phyloP scores from a whole-genome alignment of 768 basidiomycete genomes.

The Chlorophyllum brunneum region DNA sequence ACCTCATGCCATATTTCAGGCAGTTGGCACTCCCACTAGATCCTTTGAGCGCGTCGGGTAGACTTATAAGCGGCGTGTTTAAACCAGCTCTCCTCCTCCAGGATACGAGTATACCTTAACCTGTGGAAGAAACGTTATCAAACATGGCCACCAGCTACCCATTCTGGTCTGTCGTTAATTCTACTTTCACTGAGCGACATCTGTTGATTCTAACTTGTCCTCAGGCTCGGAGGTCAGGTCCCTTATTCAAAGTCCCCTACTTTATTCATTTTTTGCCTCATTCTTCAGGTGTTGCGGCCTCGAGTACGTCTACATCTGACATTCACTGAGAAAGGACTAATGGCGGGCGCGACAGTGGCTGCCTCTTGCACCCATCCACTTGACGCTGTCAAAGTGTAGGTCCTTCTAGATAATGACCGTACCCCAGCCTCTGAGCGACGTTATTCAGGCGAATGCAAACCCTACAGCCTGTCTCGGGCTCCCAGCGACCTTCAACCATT shows the following conservation, averaged over 20 bases:
- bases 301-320: conserved; percentile 38
- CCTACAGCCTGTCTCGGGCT: conserved; percentile 37
- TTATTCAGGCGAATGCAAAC: conserved; percentile 77
- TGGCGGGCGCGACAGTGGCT: conserved; percentile 50
- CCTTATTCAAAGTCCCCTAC: not conserved
- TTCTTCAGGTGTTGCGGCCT: conserved; percentile 54
- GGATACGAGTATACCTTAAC: not conserved
- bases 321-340: not conserved
- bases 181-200: not conserved
- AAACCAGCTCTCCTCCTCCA: not conserved
- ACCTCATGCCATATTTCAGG: conserved; percentile 3
- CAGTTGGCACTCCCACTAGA: not conserved
- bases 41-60: not conserved
- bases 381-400: conserved; percentile 83
- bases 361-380: conserved; percentile 79
- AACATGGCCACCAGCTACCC: conserved; percentile 40
- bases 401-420: conserved; percentile 11
- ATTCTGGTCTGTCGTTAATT: conserved; percentile 39
- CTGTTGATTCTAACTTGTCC: not conserved
- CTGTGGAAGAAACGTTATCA: conserved; percentile 14
- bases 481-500: conserved; percentile 60
- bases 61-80: conserved; percentile 5
- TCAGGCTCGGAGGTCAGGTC: conserved; percentile 60
- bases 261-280: conserved; percentile 12
- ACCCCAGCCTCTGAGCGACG: not conserved